Base-by-base conservation (phyloP, 768 basidiomycete species). In the Inosperma sp. region DNA sequence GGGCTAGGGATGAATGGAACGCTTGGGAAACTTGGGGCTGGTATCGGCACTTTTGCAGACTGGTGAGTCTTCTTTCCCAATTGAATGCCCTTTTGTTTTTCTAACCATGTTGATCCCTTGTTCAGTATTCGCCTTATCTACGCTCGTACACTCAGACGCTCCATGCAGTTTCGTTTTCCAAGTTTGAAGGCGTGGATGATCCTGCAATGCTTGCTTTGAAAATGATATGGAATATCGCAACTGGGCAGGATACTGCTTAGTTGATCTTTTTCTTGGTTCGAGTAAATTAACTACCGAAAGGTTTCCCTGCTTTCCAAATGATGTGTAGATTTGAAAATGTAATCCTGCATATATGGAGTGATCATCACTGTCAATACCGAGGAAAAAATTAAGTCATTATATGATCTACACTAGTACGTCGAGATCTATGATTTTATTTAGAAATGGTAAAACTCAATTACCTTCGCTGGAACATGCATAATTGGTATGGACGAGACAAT, bases 11-110 rank as follows among this genome's bases (percentile, higher is more conserved):
- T 22, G 84, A 87, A 48, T 94, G 92, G 92, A 78, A 79, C 61
- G 74, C 79, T 1, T 93, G 89, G 90, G 84, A 88, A 69, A 88
- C 84, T 0, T 92, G 88, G 86, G 84, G 87, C 2, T 94, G 92
- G 92, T 93, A 88, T 58, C 74, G 87, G 53, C 89, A 95, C 59
- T 93, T 92, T 71, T 88, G 87, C 66, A 75, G 90, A 60, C 76
- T 70, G 65, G 92, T 93, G 48, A 56, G 88, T 71, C 26, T 47
- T 43, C 4, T 3, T 3, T 13, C 13, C 36, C 7, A 34, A n/a
- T n/a, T n/a, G n/a, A n/a, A n/a, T n/a, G 31, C 22, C 33, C 47
- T 42, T 16, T 33, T 30, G 30, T 8, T 44, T 50, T 6, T 26
- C 54, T 56, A 3, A 56, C 17, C 51, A 5, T 23, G 14, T 5